These are phyloP conservation scores for Aspergillus texensis DNA, from an alignment of 2,329 filamentous ascomycete genomes.

Conservation along the genomic window DNA sequence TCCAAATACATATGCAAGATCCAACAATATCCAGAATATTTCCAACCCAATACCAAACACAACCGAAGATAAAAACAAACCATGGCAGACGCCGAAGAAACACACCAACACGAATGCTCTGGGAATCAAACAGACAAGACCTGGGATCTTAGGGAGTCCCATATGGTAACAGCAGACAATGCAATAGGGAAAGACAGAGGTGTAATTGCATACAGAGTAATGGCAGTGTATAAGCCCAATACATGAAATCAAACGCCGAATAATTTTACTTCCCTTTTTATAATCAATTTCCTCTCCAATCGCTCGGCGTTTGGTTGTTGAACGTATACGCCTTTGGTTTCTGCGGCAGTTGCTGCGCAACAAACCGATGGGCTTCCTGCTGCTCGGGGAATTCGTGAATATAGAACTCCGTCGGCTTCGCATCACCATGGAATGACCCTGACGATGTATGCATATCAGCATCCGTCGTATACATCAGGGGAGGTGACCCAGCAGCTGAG, in stretches of 20 bases:
- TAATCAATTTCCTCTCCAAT: conserved; percentile 17
- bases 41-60: conserved; percentile 16
- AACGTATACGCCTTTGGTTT: conserved; percentile 49
- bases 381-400: conserved; percentile 51
- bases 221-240: neutral
- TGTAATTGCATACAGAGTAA: conserved; percentile 7
- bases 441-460: conserved; percentile 29
- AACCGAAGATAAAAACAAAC: conserved; percentile 11
- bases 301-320: conserved; percentile 45
- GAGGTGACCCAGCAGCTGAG: conserved; percentile 32
- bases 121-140: conserved; percentile 16
- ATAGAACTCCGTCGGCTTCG: conserved; percentile 44
- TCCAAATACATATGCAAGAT: conserved; percentile 32
- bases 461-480: conserved; percentile 36
- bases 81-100: conserved; percentile 17
- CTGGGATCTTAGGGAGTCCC: conserved; percentile 17
- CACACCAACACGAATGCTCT: conserved; percentile 21
- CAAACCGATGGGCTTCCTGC: conserved; percentile 45
- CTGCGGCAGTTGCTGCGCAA: conserved; percentile 46
- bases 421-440: conserved; percentile 29
- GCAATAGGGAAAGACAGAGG: conserved; percentile 13
- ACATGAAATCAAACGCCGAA: neutral
- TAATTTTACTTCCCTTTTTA: neutral
- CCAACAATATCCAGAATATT: conserved; percentile 16
- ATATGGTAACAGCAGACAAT: conserved; percentile 5